phyloP scores from a whole-genome alignment of 2,329 filamentous ascomycete species.

The Aspergillus arachidicola region DNA sequence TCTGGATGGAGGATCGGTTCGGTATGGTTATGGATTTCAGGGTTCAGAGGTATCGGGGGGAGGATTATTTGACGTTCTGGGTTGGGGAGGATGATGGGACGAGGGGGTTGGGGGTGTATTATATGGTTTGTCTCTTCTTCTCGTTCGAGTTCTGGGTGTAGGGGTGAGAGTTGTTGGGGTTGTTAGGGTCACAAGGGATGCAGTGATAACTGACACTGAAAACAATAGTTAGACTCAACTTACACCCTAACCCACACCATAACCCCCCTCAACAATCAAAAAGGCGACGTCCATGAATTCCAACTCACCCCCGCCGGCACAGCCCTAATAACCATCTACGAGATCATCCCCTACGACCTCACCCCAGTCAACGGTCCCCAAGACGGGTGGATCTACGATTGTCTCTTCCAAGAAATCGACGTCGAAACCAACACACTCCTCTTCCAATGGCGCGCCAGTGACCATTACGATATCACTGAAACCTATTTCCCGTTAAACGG shows the following conservation, averaged over 20 bases:
- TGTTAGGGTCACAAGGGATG: too few relatives aligned
- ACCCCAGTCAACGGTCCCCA: slow-evolving; percentile 25
- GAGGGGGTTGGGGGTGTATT: slow-evolving; percentile 40
- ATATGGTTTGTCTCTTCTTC: slow-evolving; percentile 26
- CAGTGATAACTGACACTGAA: too few relatives aligned
- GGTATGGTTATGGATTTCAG: slow-evolving; percentile 50
- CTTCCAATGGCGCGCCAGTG: slow-evolving; percentile 32
- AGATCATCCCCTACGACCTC: slow-evolving; percentile 28
- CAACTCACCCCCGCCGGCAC: slow-evolving; percentile 28
- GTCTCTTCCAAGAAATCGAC: slow-evolving; percentile 33
- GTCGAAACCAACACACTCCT: slow-evolving; percentile 30
- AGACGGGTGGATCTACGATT: slow-evolving; percentile 32
- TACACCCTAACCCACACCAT: slow-evolving; percentile 32
- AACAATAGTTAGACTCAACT: background rate
- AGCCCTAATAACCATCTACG: slow-evolving; percentile 31
- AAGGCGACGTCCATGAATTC: slow-evolving; percentile 37
- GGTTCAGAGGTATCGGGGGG: slow-evolving; percentile 48
- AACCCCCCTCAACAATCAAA: slow-evolving; percentile 21
- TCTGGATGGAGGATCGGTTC: slow-evolving; percentile 36
- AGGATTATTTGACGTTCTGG: slow-evolving; percentile 53
- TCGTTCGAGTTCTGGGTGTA: background rate
- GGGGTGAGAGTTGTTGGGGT: too few relatives aligned
- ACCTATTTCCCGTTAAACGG: background rate
- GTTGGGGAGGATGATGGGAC: slow-evolving; percentile 51
- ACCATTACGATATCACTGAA: slow-evolving; percentile 18